Conservation (phyloP, 768 basidiomycete species). For the Inosperma sp. region DNA sequence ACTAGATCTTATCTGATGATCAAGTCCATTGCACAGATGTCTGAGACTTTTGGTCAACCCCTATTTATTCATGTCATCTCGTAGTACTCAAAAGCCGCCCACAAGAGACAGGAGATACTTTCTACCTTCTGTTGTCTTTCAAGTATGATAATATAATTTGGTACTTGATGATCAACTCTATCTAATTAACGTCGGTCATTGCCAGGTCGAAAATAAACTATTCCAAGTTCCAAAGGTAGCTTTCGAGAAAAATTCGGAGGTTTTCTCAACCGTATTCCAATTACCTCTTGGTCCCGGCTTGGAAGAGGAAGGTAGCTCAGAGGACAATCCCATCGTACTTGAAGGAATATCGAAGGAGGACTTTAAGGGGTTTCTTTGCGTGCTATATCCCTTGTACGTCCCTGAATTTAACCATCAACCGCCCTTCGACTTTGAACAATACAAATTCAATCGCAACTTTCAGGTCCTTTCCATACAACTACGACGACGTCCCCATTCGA, state of each 20-base stretch:
- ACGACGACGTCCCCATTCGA: slow-evolving; percentile 39
- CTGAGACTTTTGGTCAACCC: too few species aligned
- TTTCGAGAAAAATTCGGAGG: slow-evolving; percentile 55
- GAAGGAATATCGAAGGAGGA: slow-evolving; percentile 32
- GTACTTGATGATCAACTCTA: neutral
- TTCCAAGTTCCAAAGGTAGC: slow-evolving; percentile 59
- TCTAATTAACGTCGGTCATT: neutral
- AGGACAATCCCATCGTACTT: slow-evolving; percentile 38
- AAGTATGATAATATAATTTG: neutral
- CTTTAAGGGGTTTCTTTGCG: slow-evolving; percentile 47
- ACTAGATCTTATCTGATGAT: neutral
- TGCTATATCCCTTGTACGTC: slow-evolving; percentile 51
- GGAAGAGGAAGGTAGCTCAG: slow-evolving; percentile 33
- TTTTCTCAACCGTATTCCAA: slow-evolving; percentile 28
- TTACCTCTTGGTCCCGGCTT: slow-evolving; percentile 29
- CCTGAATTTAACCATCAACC: neutral
- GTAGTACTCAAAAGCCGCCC: neutral
- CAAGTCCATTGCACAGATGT: neutral
- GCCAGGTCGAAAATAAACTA: slow-evolving; percentile 50
- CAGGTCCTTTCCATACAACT: slow-evolving; percentile 50
- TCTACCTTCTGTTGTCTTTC: neutral
- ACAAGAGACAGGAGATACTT: neutral
- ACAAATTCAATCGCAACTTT: neutral
- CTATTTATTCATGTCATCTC: too few species aligned
- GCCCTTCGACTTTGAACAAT: neutral